Conservation (phyloP, 2,329 filamentous ascomycete species). For the Zasmidium angulare region DNA sequence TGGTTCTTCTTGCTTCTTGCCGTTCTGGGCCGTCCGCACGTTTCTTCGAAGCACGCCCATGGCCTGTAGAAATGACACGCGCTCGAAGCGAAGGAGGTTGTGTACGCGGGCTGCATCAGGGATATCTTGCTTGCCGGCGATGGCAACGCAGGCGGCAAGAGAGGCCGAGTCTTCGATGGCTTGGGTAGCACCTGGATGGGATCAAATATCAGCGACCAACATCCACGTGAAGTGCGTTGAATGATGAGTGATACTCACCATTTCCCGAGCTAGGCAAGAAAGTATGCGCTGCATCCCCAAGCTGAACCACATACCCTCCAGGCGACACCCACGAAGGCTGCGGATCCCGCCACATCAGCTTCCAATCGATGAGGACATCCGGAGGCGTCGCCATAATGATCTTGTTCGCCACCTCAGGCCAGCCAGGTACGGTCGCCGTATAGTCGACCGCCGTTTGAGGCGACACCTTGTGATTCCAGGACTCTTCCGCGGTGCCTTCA, state of each 20-base stretch:
- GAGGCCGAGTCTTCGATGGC: constrained; percentile 49
- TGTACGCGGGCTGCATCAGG: constrained; percentile 31
- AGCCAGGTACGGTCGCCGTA: constrained; percentile 5
- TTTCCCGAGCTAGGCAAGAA: constrained; percentile 47
- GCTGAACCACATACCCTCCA: constrained; percentile 43
- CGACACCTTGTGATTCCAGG: constrained; percentile 7
- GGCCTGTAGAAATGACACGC: constrained; percentile 19
- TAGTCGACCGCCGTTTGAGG: background rate
- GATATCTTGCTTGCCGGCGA: constrained; percentile 38
- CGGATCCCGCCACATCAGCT: constrained; percentile 48
- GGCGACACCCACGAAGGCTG: constrained; percentile 47
- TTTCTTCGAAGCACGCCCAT: constrained; percentile 14
- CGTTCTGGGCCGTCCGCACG: constrained; percentile 1
- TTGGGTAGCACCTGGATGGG: constrained; percentile 39
- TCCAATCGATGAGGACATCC: constrained; percentile 50
- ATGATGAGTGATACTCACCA: constrained; percentile 35
- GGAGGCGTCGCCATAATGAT: constrained; percentile 44
- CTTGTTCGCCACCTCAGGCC: constrained; percentile 7
- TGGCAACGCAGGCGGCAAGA: constrained; percentile 46
- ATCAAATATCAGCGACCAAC: too few species aligned
- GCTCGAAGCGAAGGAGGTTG: constrained; percentile 30
- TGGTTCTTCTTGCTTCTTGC: constrained; percentile 1
- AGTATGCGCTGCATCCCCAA: constrained; percentile 47
- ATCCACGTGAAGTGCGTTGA: too few species aligned
- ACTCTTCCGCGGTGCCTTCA: constrained; percentile 6